Evolutionary conservation across 129 eudicot species (phyloP).

Genomic region (Chrysanthemum lavandulifolium): DNA sequence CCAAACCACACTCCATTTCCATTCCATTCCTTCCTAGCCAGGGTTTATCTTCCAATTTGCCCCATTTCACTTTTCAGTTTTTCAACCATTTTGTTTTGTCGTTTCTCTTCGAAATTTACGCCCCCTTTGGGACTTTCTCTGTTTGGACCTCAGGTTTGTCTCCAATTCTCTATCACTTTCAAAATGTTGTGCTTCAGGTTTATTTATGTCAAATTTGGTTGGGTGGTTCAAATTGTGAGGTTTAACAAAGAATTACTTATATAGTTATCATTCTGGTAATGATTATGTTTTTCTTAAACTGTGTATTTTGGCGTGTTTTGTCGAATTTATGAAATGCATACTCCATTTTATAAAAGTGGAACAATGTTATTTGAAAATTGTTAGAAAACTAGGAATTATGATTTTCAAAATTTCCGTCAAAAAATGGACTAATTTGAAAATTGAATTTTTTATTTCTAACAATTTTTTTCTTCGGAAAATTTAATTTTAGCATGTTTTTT

Average conservation of each 20-base stretch:
- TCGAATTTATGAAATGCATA: no score
- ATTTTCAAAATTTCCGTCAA: no score
- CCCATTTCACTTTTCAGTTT: no score
- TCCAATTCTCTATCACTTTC: not conserved
- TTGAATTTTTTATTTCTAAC: no score
- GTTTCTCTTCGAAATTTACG: slow-evolving; percentile 23
- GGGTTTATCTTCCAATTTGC: slow-evolving; percentile 23
- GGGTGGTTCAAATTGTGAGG: not conserved
- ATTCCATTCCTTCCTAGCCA: slow-evolving; percentile 32
- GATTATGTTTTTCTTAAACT: not conserved
- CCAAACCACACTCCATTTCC: no score
- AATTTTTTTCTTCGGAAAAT: no score
- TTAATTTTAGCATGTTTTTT: no score
- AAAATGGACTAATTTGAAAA: no score
- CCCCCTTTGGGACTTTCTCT: not conserved
- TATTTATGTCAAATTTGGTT: not conserved
- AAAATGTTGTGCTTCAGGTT: not conserved
- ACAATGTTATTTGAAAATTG: no score
- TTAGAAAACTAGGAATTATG: no score
- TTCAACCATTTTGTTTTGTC: slow-evolving; percentile 9
- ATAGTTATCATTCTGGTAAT: no score
- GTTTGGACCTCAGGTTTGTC: slow-evolving; percentile 29
- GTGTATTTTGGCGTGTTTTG: not conserved
- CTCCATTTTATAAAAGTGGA: no score
- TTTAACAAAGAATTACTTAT: not conserved